Evolutionary conservation across 345 rosid species (phyloP).

Genomic region (Mallotus nudiflorus): DNA sequence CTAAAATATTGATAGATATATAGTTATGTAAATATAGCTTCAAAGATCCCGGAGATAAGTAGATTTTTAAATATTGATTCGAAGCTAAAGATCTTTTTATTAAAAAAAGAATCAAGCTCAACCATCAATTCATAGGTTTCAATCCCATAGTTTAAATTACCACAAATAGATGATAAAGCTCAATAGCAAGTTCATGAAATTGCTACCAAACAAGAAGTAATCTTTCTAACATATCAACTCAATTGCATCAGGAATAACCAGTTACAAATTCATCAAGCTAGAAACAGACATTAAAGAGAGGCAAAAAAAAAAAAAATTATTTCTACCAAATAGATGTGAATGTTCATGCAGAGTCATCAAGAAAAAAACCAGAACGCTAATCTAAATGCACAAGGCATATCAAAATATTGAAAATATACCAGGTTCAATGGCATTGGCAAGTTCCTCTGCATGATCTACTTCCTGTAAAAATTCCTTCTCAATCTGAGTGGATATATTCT

Average conservation of each 20-base stretch:
- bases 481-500: constrained; percentile 55
- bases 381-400: neutral
- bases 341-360: neutral
- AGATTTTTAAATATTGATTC: neutral
- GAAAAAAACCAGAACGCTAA: neutral
- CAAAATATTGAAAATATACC: constrained; percentile 46
- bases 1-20: neutral
- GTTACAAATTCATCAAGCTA: neutral
- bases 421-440: constrained; percentile 65
- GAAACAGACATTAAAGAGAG: neutral
- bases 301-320: neutral
- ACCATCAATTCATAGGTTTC: neutral
- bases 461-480: constrained; percentile 76
- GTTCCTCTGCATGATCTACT: constrained; percentile 85
- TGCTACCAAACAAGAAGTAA: neutral
- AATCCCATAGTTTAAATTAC: neutral
- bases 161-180: neutral
- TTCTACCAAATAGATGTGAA: neutral
- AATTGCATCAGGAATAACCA: neutral
- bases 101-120: neutral
- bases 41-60: neutral
- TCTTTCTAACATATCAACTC: no score
- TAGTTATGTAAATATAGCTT: neutral
- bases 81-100: neutral
- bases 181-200: neutral